Evolutionary conservation across 345 rosid species (phyloP), one percentile per base, ranked within the genome.

Genomic region (Eucalyptus cladocalyx): DNA sequence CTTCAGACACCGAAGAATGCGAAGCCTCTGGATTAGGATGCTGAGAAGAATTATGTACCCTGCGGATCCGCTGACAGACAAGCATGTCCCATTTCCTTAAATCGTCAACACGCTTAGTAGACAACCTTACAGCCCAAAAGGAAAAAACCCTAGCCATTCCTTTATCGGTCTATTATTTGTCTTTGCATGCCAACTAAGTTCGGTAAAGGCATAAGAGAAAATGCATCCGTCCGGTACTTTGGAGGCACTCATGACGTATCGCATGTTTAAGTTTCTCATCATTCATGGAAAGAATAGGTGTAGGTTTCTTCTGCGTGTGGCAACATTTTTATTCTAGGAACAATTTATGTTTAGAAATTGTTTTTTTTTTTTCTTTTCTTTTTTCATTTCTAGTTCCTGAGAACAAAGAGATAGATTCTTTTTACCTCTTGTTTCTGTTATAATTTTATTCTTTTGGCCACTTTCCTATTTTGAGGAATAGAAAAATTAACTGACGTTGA

Each of bases 281-380:
- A 15, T 15, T 21, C 11, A 4, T 15, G 21, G 12, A 6, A 76
- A 37, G 5, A 72, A 19, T 10, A 19, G 19, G 45, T 40, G 1
- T 0, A 1, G 0, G 6, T 56, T 24, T 56, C 3, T 56, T 56
- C 1, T 24, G 3, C 2, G 5, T 21, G 4, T 23, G 5, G 11
- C 23, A 54, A 54, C 11, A 54, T 54, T 54, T 54, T 21, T 54
- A 9, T 54, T 54, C 2, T 23, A 23, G 0, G 1, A 54, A 54
- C 2, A 21, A 51, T 17, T 51, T 51, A 4, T 51, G 2, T 51
- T 0, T 51, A 51, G 0, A 17, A 51, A 18, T 51, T 18, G 7
- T 17, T 16, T 51, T 51, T 50, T 40, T n/a, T n/a, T n/a, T n/a
- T n/a, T n/a, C n/a, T n/a, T n/a, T 51, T 18, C 16, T 17, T 16